These are phyloP conservation scores for Ogataea dorogensis DNA, from an alignment of 805 yeast species.

Conservation along the genomic window DNA sequence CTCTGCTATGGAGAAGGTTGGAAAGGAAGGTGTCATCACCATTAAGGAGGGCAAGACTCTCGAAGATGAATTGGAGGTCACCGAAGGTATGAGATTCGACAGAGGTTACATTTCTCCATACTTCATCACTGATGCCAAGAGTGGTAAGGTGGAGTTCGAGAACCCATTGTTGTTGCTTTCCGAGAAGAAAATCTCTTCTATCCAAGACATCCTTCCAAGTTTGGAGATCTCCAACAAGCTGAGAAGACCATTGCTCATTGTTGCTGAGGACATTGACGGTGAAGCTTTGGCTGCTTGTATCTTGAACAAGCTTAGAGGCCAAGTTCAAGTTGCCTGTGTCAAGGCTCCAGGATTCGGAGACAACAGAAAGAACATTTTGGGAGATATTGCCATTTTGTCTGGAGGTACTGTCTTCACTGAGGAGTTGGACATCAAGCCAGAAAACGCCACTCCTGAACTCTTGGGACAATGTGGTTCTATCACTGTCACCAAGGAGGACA, in stretches of 20 bases:
- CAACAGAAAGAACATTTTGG: conserved; percentile 93
- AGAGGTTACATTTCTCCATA: conserved; percentile 97
- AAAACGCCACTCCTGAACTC: conserved; percentile 84
- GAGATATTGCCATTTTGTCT: conserved; percentile 91
- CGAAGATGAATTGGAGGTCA: conserved; percentile 94
- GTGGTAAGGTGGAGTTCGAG: conserved; percentile 91
- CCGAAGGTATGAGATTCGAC: conserved; percentile 98
- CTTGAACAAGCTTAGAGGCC: conserved; percentile 95
- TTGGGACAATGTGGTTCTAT: conserved; percentile 91
- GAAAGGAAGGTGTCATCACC: conserved; percentile 98
- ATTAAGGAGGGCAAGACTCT: conserved; percentile 96
- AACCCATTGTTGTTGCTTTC: conserved; percentile 84
- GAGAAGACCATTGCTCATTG: conserved; percentile 87
- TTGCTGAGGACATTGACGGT: conserved; percentile 96
- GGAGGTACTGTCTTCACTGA: conserved; percentile 93
- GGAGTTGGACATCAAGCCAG: conserved; percentile 94
- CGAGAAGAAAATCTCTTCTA: conserved; percentile 89
- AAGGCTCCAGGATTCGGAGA: conserved; percentile 99
- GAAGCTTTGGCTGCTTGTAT: conserved; percentile 98
- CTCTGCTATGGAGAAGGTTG: conserved; percentile 96
- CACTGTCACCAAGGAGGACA: conserved; percentile 93
- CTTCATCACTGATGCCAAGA: conserved; percentile 90
- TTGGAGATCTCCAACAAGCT: conserved; percentile 89
- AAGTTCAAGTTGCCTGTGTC: conserved; percentile 95
- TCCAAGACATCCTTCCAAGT: conserved; percentile 90